These are phyloP conservation scores for Penicillium sp. DNA, from an alignment of 2,329 filamentous ascomycete genomes.

Conservation along the genomic window DNA sequence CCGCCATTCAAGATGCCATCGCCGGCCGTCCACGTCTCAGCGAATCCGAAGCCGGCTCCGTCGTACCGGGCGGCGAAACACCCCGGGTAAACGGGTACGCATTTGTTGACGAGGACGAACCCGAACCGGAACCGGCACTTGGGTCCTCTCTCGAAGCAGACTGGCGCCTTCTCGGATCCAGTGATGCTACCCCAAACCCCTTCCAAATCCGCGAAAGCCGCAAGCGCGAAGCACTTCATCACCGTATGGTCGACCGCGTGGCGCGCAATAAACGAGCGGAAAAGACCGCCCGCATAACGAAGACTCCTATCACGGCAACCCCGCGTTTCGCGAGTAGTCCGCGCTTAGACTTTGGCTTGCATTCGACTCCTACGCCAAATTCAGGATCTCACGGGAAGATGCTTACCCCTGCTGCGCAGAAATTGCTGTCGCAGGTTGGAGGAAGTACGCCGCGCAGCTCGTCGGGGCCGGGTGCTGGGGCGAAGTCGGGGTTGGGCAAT, in stretches of 20 bases:
- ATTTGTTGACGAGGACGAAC: constrained; percentile 77
- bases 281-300: constrained; percentile 60
- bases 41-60: constrained; percentile 56
- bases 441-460: constrained; percentile 30
- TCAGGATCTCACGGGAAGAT: constrained; percentile 29
- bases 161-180: constrained; percentile 43
- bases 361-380: constrained; percentile 21
- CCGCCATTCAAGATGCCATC: constrained; percentile 79
- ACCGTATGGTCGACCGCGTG: constrained; percentile 80
- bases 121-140: constrained; percentile 33
- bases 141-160: constrained; percentile 14
- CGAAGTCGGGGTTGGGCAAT: constrained; percentile 14
- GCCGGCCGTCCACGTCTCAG: constrained; percentile 64
- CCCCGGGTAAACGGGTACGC: constrained; percentile 90
- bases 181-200: constrained; percentile 62
- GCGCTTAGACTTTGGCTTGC: constrained; percentile 34
- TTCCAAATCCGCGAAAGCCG: constrained; percentile 76
- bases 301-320: constrained; percentile 36
- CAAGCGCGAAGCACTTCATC: constrained; percentile 74
- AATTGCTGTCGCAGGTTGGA: constrained; percentile 38
- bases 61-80: constrained; percentile 65
- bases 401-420: constrained; percentile 47
- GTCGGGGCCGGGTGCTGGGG: too few species aligned
- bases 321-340: constrained; percentile 44
- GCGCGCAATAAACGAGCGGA: constrained; percentile 67